Evolutionary conservation across 371 early-diverging fungal genomes (phyloP).

Genomic region (Polyrhizophydium stewartii): DNA sequence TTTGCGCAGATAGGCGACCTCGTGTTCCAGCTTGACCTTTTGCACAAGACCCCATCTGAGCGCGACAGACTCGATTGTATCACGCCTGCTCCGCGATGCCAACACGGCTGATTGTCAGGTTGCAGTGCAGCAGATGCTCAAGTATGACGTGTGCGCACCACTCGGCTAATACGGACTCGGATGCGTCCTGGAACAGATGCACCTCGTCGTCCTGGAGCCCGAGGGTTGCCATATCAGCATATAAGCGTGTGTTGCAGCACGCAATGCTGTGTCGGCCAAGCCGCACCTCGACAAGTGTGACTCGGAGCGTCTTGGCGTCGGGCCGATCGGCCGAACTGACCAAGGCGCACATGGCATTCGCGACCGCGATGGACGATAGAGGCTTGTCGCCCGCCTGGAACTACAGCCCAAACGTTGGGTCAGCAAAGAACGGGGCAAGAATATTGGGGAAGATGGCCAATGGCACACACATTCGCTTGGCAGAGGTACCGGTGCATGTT

Average conservation of each 20-base stretch:
- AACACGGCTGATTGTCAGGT: too few relatives aligned
- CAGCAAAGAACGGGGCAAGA: neutral
- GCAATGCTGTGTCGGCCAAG: too few relatives aligned
- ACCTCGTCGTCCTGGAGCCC: neutral
- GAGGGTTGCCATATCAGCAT: too few relatives aligned
- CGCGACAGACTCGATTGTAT: neutral
- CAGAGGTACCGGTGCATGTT: neutral
- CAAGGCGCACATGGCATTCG: neutral
- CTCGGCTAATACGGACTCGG: neutral
- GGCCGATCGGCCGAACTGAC: neutral
- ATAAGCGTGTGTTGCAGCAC: too few relatives aligned
- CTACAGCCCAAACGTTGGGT: conserved; percentile 1
- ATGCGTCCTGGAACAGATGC: neutral
- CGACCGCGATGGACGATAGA: neutral
- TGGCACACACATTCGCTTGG: neutral
- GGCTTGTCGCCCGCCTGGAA: neutral
- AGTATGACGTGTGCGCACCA: neutral
- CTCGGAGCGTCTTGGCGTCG: neutral
- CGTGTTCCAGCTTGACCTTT: conserved; percentile 10
- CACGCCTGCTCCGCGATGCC: too few relatives aligned
- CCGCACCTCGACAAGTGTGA: neutral
- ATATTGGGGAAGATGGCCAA: too few relatives aligned
- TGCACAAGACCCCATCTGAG: conserved; percentile 7
- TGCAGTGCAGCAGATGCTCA: too few relatives aligned
- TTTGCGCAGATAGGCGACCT: conserved; percentile 5